These are phyloP conservation scores for Verticillium alfalfae DNA, from an alignment of 2,329 filamentous ascomycete genomes.

Conservation along the genomic window DNA sequence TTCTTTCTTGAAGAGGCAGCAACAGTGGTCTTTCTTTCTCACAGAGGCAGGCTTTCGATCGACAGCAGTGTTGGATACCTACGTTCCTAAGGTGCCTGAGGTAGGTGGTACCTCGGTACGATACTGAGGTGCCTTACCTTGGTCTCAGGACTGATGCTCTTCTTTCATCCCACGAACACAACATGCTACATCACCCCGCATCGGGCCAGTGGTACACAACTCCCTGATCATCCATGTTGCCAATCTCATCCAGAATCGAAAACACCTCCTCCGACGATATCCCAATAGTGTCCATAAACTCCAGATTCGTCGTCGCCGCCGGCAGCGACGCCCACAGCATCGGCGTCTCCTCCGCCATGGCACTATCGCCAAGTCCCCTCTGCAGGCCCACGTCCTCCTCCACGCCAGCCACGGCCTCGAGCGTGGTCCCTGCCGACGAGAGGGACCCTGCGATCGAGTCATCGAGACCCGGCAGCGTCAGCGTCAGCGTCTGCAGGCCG, in stretches of 20 bases:
- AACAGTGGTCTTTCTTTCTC: too few species aligned
- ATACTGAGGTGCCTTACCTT: too few species aligned
- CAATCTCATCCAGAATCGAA: conserved; percentile 28
- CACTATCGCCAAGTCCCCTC: not conserved
- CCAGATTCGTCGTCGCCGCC: conserved; percentile 15
- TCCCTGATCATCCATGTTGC: not conserved
- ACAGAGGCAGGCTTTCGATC: too few species aligned
- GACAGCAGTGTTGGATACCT: too few species aligned
- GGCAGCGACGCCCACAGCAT: not conserved
- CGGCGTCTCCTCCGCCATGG: conserved; percentile 1
- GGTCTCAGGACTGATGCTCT: too few species aligned
- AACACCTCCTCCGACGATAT: conserved; percentile 32
- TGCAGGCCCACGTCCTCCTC: not conserved
- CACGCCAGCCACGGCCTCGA: not conserved
- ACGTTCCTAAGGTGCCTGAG: too few species aligned
- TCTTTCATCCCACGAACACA: not conserved
- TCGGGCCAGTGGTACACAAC: not conserved
- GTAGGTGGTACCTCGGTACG: too few species aligned
- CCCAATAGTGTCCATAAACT: conserved; percentile 28
- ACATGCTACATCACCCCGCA: not conserved
- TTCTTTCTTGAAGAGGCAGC: too few species aligned
- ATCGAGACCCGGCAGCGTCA: conserved; percentile 10
- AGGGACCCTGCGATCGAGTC: not conserved
- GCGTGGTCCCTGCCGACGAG: not conserved
- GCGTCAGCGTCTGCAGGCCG: conserved; percentile 17